These are phyloP conservation scores for Lanzia echinophila DNA, from an alignment of 2,329 filamentous ascomycete species.

Conservation along the genomic window DNA sequence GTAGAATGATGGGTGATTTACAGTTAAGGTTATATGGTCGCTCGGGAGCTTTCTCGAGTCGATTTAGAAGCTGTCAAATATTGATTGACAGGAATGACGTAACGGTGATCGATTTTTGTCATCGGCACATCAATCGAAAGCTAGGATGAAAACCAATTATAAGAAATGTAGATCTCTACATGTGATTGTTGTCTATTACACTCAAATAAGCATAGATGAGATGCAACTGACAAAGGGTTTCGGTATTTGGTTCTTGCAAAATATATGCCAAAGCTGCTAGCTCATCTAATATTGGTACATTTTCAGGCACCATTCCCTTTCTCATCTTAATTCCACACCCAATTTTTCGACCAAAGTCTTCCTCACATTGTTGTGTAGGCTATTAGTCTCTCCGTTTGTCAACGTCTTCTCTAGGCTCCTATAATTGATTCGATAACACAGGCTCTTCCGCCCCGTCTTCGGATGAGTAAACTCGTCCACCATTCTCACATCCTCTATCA, in stretches of 20 bases:
- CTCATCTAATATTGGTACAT: not conserved
- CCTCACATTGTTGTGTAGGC: slow-evolving; percentile 63
- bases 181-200: no score
- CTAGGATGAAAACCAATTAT: no score
- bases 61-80: no score
- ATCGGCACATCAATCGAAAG: no score
- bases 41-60: no score
- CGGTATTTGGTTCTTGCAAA: not conserved
- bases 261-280: not conserved
- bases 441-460: slow-evolving; percentile 71
- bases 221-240: no score
- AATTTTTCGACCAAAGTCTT: slow-evolving; percentile 60
- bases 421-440: slow-evolving; percentile 93
- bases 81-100: no score
- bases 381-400: slow-evolving; percentile 74
- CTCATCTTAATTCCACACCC: slow-evolving; percentile 71
- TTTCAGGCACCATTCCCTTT: not conserved
- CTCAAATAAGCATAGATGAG: no score
- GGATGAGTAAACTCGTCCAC: slow-evolving; percentile 87
- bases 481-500: slow-evolving; percentile 79
- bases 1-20: not conserved
- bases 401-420: slow-evolving; percentile 85
- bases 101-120: no score
- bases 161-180: no score
- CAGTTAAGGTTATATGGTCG: no score